phyloP scores from a whole-genome alignment of 2,329 filamentous ascomycete genomes.

The Botrytis porri region DNA sequence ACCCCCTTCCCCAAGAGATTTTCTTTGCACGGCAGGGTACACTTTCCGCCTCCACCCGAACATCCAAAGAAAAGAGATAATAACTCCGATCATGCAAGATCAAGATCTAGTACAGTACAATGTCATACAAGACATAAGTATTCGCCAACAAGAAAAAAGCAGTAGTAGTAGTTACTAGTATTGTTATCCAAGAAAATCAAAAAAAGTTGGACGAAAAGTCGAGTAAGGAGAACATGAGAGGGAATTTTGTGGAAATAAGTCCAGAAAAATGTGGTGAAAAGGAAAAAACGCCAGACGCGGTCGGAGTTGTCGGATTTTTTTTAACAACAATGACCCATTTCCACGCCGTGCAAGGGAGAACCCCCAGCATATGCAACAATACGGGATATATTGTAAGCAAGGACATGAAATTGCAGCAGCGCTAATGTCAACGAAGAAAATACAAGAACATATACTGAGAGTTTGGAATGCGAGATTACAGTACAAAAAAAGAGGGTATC shows the following conservation, averaged over 20 bases:
- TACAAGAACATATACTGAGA: slow-evolving; percentile 13
- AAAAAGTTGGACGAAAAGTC: background rate
- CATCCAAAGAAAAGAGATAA: slow-evolving; percentile 15
- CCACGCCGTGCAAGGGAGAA: slow-evolving; percentile 6
- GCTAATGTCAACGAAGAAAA: slow-evolving; percentile 15
- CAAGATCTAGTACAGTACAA: slow-evolving; percentile 12
- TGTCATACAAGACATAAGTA: slow-evolving; percentile 8
- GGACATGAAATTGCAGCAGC: slow-evolving; percentile 10
- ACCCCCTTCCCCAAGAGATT: background rate
- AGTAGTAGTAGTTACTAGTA: background rate
- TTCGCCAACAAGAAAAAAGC: slow-evolving; percentile 4
- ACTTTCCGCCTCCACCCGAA: background rate
- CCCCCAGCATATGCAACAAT: slow-evolving; percentile 18
- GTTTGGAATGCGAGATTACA: slow-evolving; percentile 13
- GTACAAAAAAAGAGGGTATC: slow-evolving; percentile 19
- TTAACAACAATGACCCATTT: slow-evolving; percentile 5
- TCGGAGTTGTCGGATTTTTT: background rate
- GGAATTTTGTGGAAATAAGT: background rate
- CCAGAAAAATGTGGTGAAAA: background rate
- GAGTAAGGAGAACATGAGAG: slow-evolving; percentile 6
- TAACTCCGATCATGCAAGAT: slow-evolving; percentile 15
- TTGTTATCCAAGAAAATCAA: background rate
- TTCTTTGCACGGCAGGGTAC: background rate
- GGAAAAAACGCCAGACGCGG: slow-evolving; percentile 7
- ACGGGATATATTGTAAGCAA: slow-evolving; percentile 12